Conservation (phyloP, 805 yeast genomes). For the Candida arabinofermentans region DNA sequence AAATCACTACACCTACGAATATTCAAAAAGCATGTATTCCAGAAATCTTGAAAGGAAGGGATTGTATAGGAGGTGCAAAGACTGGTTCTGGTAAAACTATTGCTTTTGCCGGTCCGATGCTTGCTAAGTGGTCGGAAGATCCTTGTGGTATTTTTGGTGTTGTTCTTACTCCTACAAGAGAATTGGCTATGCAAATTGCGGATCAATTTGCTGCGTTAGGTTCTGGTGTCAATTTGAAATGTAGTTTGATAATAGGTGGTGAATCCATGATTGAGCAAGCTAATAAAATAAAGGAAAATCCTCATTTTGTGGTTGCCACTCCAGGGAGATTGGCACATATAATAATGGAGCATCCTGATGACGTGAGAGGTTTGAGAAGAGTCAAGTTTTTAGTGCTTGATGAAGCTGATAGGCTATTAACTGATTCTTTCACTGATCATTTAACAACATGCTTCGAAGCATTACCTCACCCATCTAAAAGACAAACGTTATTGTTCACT, state of each 20-base stretch:
- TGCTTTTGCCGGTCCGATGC: slow-evolving; percentile 97
- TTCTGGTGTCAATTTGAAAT: slow-evolving; percentile 77
- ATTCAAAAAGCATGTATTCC: slow-evolving; percentile 92
- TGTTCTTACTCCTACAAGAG: slow-evolving; percentile 88
- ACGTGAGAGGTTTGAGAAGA: slow-evolving; percentile 71
- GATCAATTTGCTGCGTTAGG: slow-evolving; percentile 96
- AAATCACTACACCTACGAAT: slow-evolving; percentile 75
- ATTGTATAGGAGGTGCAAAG: slow-evolving; percentile 97
- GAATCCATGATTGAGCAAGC: slow-evolving; percentile 91
- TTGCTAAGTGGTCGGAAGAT: slow-evolving; percentile 90
- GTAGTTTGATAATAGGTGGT: slow-evolving; percentile 90
- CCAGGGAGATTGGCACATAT: slow-evolving; percentile 96
- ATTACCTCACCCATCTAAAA: slow-evolving; percentile 62
- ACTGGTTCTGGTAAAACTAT: slow-evolving; percentile 98
- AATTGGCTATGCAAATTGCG: slow-evolving; percentile 92
- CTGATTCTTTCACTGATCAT: slow-evolving; percentile 79
- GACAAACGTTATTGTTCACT: slow-evolving; percentile 90
- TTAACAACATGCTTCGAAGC: slow-evolving; percentile 65
- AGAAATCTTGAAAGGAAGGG: slow-evolving; percentile 72
- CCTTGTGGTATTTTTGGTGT: slow-evolving; percentile 91
- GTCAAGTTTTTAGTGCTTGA: slow-evolving; percentile 83
- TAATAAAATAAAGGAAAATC: slow-evolving; percentile 70
- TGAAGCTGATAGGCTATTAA: slow-evolving; percentile 91
- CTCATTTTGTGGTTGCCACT: slow-evolving; percentile 94
- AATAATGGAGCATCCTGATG: slow-evolving; percentile 82